Evolutionary conservation across 495 filamentous ascomycete species (phyloP).

Genomic region (Pyronema domesticum): DNA sequence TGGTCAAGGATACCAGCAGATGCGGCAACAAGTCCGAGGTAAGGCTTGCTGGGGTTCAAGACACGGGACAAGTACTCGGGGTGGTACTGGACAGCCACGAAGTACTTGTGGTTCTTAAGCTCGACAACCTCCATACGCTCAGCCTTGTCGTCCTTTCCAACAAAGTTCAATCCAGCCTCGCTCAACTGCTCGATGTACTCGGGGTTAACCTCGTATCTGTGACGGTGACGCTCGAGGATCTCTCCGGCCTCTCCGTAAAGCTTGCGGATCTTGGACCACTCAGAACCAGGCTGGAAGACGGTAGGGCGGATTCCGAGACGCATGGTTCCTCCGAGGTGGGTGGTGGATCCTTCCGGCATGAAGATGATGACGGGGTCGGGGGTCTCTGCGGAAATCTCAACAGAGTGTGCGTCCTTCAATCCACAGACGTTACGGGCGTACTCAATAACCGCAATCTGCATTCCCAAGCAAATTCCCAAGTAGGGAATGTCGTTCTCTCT

Average conservation of each 20-base stretch:
- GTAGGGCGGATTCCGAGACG: conserved; percentile 61
- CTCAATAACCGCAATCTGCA: conserved; percentile 90
- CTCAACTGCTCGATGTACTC: conserved; percentile 41
- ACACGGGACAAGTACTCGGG: conserved; percentile 66
- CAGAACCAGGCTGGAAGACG: conserved; percentile 55
- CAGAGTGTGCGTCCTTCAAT: conserved; percentile 27
- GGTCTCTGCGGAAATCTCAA: conserved; percentile 25
- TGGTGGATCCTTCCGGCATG: conserved; percentile 74
- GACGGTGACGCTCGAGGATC: conserved; percentile 51
- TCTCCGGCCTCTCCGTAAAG: conserved; percentile 46
- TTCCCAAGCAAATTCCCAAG: conserved; percentile 83
- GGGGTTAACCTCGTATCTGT: conserved; percentile 64
- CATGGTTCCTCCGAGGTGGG: conserved; percentile 77
- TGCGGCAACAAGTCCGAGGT: conserved; percentile 75
- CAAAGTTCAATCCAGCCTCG: conserved; percentile 41
- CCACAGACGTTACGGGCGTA: conserved; percentile 57
- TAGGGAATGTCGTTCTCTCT: conserved; percentile 64
- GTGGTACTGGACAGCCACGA: conserved; percentile 78
- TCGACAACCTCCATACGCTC: conserved; percentile 86
- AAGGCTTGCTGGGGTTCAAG: conserved; percentile 54
- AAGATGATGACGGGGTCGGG: conserved; percentile 53
- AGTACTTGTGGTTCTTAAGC: conserved; percentile 76
- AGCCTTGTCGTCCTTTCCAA: conserved; percentile 66
- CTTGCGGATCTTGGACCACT: conserved; percentile 61
- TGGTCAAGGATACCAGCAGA: conserved; percentile 31